phyloP scores from a whole-genome alignment of 108 stramenopile genomes.

The Aurantiochytrium sp. region DNA sequence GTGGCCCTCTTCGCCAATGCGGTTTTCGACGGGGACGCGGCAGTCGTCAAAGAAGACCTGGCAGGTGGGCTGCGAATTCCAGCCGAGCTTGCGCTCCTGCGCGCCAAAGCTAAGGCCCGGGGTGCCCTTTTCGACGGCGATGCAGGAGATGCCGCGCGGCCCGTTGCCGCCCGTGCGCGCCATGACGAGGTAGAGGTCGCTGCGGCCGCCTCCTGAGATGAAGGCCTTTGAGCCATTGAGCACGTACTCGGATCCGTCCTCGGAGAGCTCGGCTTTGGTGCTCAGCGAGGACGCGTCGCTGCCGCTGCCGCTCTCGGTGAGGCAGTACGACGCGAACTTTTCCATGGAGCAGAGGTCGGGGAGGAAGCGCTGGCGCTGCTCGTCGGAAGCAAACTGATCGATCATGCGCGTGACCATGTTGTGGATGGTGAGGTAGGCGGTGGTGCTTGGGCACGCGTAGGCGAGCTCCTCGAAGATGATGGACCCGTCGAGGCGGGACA shows the following conservation, averaged over 20 bases:
- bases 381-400: conserved; percentile 42
- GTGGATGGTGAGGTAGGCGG: conserved; percentile 52
- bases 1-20: conserved; percentile 46
- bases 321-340: conserved; percentile 44
- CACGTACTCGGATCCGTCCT: conserved; percentile 62
- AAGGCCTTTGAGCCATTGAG: conserved; percentile 49
- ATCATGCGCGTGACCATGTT: conserved; percentile 53
- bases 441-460: conserved; percentile 38
- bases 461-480: not conserved
- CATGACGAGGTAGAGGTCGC: conserved; percentile 50
- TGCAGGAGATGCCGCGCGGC: conserved; percentile 44
- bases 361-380: conserved; percentile 26
- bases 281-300: conserved; percentile 41
- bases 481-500: conserved; percentile 38
- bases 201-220: conserved; percentile 48
- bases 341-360: conserved; percentile 45
- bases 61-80: conserved; percentile 49
- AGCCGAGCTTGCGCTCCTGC: conserved; percentile 42
- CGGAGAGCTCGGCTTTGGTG: conserved; percentile 32
- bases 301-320: conserved; percentile 42
- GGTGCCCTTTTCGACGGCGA: conserved; percentile 46
- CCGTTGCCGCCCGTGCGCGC: conserved; percentile 41
- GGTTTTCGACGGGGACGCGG: conserved; percentile 44
- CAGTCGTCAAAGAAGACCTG: conserved; percentile 40
- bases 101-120: conserved; percentile 51